phyloP scores from a whole-genome alignment of 108 stramenopile species.

The Cyclostephanos tholiformis region DNA sequence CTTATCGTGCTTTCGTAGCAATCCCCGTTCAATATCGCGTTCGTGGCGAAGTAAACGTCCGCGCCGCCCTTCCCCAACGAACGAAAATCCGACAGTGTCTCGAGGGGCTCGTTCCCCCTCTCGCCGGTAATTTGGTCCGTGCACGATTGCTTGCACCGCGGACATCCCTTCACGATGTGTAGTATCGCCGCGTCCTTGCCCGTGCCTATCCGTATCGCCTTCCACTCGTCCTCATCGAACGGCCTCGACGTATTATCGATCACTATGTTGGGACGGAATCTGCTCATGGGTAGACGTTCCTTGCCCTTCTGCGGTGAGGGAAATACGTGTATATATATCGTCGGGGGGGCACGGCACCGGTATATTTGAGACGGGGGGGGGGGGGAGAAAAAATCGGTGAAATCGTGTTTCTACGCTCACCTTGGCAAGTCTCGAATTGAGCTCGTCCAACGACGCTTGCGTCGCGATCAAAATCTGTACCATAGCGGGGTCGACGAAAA shows the following conservation, averaged over 20 bases:
- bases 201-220: conserved; percentile 72
- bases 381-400: neutral
- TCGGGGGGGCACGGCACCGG: too few species aligned
- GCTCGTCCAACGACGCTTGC: conserved; percentile 68
- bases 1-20: conserved; percentile 19
- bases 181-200: conserved; percentile 51
- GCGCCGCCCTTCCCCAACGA: conserved; percentile 42
- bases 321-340: too few species aligned
- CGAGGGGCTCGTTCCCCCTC: conserved; percentile 67
- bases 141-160: conserved; percentile 86
- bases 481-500: too few species aligned
- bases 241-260: conserved; percentile 56
- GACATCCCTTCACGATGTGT: conserved; percentile 82
- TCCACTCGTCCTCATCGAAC: conserved; percentile 89
- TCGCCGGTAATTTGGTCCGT: conserved; percentile 80
- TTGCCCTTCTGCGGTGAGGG: conserved; percentile 43
- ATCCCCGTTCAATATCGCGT: conserved; percentile 57
- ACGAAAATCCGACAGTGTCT: conserved; percentile 71
- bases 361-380: neutral
- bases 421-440: conserved; percentile 61
- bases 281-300: conserved; percentile 66
- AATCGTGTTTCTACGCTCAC: conserved; percentile 1
- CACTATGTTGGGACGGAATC: conserved; percentile 87
- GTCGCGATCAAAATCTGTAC: conserved; percentile 65
- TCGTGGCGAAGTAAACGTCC: conserved; percentile 87